Percentiles rank a stretch among this genome's conserved stretches.
Conservation (phyloP, 257 asterid genomes). For the Solanum pennellii region DNA sequence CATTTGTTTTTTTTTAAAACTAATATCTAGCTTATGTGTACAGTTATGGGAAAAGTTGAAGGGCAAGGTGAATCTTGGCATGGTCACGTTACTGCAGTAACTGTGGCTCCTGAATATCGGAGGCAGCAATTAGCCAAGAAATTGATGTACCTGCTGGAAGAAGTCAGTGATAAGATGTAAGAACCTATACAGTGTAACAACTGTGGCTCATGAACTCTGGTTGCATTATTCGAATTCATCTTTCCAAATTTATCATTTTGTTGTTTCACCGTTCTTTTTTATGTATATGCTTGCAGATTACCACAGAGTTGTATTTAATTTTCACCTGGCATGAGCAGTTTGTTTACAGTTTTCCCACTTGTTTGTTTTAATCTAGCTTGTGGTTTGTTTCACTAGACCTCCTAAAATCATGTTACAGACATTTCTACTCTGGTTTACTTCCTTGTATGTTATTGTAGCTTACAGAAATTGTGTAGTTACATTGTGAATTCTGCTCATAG, state of each 20-base stretch:
- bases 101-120: slow-evolving; percentile 85
- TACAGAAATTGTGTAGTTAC: background rate
- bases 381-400: background rate
- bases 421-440: background rate
- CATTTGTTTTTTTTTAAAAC: background rate
- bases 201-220: background rate
- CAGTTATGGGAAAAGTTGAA: slow-evolving; percentile 99
- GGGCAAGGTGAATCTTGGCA: slow-evolving; percentile 99
- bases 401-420: background rate
- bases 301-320: background rate
- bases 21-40: background rate
- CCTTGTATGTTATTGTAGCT: background rate
- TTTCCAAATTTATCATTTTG: background rate
- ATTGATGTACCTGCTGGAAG: slow-evolving; percentile 85
- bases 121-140: slow-evolving; percentile 95
- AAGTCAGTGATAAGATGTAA: slow-evolving; percentile 84
- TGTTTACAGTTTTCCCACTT: background rate
- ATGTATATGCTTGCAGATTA: background rate
- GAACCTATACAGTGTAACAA: background rate
- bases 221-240: background rate
- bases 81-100: slow-evolving; percentile 91
- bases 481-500: background rate
- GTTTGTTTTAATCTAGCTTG: background rate
- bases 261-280: background rate
- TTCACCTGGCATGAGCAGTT: background rate